Evolutionary conservation across 2,329 filamentous ascomycete genomes (phyloP), one percentile per base, ranked within the genome.

Genomic region (Periglandula ipomoeae): DNA sequence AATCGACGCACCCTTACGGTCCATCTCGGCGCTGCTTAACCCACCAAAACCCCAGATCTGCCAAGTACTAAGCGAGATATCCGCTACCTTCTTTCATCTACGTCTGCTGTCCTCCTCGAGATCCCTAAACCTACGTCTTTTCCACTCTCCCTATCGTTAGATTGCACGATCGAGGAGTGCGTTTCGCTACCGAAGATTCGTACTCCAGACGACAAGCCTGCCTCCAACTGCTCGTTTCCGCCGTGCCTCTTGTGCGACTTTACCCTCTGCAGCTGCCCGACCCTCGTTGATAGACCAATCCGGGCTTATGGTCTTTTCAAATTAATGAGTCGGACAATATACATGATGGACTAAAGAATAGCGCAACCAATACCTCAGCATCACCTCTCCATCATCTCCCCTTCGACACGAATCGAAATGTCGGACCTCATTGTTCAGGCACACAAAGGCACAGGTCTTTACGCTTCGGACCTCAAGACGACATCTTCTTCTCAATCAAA

Each of bases 351-450:
- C 19, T 47, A 35, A 40, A 17, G 3, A 22, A n/a, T 13, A 4
- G 9, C 24, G 22, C 35, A 19, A 10, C 9, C 10, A 24, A 38
- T 15, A 40, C 11, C 24, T 6, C 35, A 23, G 10, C 26, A 17
- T 9, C 4, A 13, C 27, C 37, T 20, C 11, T 23, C 24, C 17
- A 6, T 13, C 22, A 17, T 32, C 17, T 27, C 37, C 20, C 3
- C n/a, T 9, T 34, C 39, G 22, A 23, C 17, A 44, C 13, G 5
- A n/a, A 20, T 44, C 30, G 26, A 22, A n/a, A 51, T 51, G 49
- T 24, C 46, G 17, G 41, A 51, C 26, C 49, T 51, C 34, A 17
- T 51, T 17, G 13, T 51, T 13, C 45, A 48, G 32, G 15, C 42
- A 20, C 46, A 48, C 37, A 45, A 40, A 27, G 22, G 27, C 32